Base-by-base conservation (phyloP, 352 stramenopile genomes). In the Phytophthora crassamura region DNA sequence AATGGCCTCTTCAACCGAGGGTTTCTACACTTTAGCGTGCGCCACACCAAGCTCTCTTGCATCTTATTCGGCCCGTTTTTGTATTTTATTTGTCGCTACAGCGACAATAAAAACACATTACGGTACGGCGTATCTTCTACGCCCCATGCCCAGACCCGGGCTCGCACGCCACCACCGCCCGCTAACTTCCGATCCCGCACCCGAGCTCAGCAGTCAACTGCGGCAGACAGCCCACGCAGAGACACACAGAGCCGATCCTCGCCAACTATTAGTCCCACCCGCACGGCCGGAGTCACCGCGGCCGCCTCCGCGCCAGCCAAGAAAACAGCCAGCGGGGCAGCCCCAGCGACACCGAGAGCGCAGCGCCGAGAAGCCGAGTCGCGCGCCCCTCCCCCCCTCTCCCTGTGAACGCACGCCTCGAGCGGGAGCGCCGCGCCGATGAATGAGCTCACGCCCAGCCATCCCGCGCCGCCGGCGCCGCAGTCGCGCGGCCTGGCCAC, bases 261-360 rank as follows among this genome's bases (percentile, higher is more conserved):
- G 50, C 69, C 64, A 77, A 69, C 58, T 70, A 77, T 68, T 77
- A 77, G 65, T 74, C 69, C 69, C 69, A 77, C 59, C 65, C 59
- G 61, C 22, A 48, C 62, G 62, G 63, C 57, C 56, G 39, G 54
- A 75, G 63, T 53, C 68, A 69, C 60, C 35, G 45, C 48, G 64
- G 58, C 52, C 63, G 64, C 50, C 39, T 34, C 42, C 22, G 65
- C 64, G 42, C 51, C 64, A 74, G 64, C 69, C 64, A 67, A 77
- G 53, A 70, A 69, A 74, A 62, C 58, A 70, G 68, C 46, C 45
- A 67, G 42, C 47, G 15, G 39, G 18, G 25, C 38, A 57, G 61
- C 42, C 57, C 51, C 55, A 71, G 34, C 36, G 30, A 32, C 59
- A 14, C n/a, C 16, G 30, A 20, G n/a, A 34, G 51, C 59, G 14